phyloP scores from a whole-genome alignment of 768 basidiomycete genomes.

The Ramaria rubella region DNA sequence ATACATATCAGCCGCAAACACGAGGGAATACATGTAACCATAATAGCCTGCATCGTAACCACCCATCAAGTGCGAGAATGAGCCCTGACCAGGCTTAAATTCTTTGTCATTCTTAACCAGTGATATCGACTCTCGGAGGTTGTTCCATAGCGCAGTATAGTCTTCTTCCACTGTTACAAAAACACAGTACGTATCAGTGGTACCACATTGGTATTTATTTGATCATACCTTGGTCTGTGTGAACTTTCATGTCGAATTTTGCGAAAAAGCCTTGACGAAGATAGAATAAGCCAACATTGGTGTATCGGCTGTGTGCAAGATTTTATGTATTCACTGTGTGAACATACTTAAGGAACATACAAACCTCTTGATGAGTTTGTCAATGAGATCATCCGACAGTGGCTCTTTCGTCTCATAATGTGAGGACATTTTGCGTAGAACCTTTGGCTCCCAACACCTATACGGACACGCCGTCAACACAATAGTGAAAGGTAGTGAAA shows the following conservation, averaged over 20 bases:
- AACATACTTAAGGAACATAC: constrained; percentile 9
- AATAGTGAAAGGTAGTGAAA: neutral
- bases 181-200: neutral
- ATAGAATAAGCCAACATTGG: constrained; percentile 77
- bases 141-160: constrained; percentile 76
- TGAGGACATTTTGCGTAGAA: constrained; percentile 70
- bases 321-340: no score
- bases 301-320: constrained; percentile 41
- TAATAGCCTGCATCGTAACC: constrained; percentile 72
- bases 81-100: constrained; percentile 60
- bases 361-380: constrained; percentile 74
- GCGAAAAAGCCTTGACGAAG: constrained; percentile 83
- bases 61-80: constrained; percentile 72
- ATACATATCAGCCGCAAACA: constrained; percentile 55
- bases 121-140: constrained; percentile 60
- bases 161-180: constrained; percentile 47
- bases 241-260: constrained; percentile 69
- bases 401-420: constrained; percentile 73
- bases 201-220: neutral
- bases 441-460: constrained; percentile 78
- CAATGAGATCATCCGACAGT: constrained; percentile 64
- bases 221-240: constrained; percentile 54
- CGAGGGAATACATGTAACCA: constrained; percentile 68
- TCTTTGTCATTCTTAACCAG: constrained; percentile 53
- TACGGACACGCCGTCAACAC: neutral